These are phyloP conservation scores for Ophiocordyceps camponoti-floridani DNA, from an alignment of 2,329 filamentous ascomycete genomes.

Conservation along the genomic window DNA sequence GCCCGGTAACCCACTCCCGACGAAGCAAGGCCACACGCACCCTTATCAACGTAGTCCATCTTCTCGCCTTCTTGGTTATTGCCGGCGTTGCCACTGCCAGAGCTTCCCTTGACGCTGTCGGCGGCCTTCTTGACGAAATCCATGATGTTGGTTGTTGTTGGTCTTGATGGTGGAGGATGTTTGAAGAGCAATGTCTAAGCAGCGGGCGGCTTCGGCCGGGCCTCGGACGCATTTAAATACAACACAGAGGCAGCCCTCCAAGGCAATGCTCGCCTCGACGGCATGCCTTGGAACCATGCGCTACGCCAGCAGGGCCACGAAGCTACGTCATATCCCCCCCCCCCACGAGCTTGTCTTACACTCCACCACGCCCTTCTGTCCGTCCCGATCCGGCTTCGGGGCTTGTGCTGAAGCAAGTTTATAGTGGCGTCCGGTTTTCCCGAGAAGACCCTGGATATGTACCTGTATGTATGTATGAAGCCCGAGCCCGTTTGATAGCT, in stretches of 20 bases:
- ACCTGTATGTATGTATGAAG: too few relatives aligned
- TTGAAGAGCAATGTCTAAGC: background rate
- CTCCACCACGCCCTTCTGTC: background rate
- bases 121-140: constrained; percentile 21
- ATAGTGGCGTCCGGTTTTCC: background rate
- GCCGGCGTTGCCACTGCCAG: constrained; percentile 5
- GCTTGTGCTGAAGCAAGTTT: background rate
- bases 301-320: background rate
- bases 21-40: constrained; percentile 7
- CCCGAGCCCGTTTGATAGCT: too few relatives aligned
- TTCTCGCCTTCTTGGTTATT: constrained; percentile 5
- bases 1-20: too few relatives aligned
- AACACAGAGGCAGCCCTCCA: background rate
- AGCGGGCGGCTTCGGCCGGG: background rate
- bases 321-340: constrained; percentile 1
- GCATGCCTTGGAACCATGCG: background rate
- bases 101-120: constrained; percentile 4
- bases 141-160: constrained; percentile 11
- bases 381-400: background rate
- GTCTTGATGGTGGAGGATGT: background rate
- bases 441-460: background rate
- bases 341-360: background rate
- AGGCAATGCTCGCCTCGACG: background rate
- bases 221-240: background rate
- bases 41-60: constrained; percentile 21